Evolutionary conservation across 2,329 filamentous ascomycete species (phyloP), one percentile per base, ranked within the genome.

Genomic region (Fusarium udum): DNA sequence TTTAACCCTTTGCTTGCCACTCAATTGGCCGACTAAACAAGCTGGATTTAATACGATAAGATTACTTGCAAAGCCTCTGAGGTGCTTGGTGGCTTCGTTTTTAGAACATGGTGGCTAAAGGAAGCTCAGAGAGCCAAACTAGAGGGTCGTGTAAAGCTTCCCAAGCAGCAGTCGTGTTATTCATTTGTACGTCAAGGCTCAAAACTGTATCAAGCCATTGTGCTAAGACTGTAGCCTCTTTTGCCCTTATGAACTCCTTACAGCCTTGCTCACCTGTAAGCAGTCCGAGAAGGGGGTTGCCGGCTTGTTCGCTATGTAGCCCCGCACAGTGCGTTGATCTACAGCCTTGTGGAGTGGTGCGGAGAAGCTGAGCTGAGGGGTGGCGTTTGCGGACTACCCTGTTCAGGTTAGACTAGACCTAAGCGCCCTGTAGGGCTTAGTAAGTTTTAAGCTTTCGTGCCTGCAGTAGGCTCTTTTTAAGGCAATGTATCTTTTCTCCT

Each of bases 161-260:
- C 14, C 8, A 7, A 28, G 8, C 16, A 26, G 4, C 11, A 22
- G 18, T 28, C 13, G 28, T 4, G 3, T 46, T 28, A 8, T 5
- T 15, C 3, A 28, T 22, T 2, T 1, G 6, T 22, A 7, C 3
- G 1, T 7, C 0, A 46, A 46, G 6, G 13, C 13, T 0, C 0
- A 28, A 3, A 10, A 28, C 18, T 10, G 4, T 9, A 20, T 14
- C 4, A 4, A 46, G 8, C 5, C 3, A 7, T 7, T 15, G 0
- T 22, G 4, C 7, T 0, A 46, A 28, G 3, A 3, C 6, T 22
- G 0, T 4, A 46, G 6, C 18, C 4, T 46, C 9, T 1, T 28
- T 46, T 15, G 0, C 28, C 3, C 13, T 22, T 0, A 15, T 10
- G 20, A 22, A 28, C 24, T 28, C 3, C 28, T 46, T 2, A 4